Evolutionary conservation across 1,284 basidiomycete genomes (phyloP).

Genomic region (Puccinia coronata): DNA sequence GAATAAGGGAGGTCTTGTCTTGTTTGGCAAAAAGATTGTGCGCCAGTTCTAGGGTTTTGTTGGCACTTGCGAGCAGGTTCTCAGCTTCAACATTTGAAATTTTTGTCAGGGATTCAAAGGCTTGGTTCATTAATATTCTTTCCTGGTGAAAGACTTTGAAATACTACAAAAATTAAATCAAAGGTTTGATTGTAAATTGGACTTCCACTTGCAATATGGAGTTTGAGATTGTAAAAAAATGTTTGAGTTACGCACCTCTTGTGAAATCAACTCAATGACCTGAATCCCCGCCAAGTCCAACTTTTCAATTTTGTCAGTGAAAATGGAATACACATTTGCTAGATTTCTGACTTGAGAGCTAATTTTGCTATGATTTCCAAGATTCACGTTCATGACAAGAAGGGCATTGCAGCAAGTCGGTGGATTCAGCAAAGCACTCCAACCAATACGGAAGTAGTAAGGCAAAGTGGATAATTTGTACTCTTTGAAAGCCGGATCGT

Average conservation of each 20-base stretch:
- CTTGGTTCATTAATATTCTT: neutral
- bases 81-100: neutral
- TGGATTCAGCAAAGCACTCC: neutral
- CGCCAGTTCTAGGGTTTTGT: neutral
- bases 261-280: neutral
- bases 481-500: neutral
- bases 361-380: conserved; percentile 12
- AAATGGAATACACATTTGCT: neutral
- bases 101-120: neutral
- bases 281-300: conserved; percentile 3
- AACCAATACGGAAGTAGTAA: neutral
- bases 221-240: neutral
- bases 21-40: neutral
- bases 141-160: neutral
- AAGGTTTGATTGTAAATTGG: too few relatives aligned
- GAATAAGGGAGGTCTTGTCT: neutral
- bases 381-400: conserved; percentile 1
- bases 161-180: conserved; percentile 4
- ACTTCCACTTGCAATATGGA: neutral
- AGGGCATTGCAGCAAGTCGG: conserved; percentile 15
- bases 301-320: neutral
- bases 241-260: neutral
- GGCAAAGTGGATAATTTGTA: neutral
- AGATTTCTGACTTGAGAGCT: conserved; percentile 6
- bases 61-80: neutral